These are phyloP conservation scores for Cadophora sp. DNA, from an alignment of 2,329 filamentous ascomycete species.

Conservation along the genomic window DNA sequence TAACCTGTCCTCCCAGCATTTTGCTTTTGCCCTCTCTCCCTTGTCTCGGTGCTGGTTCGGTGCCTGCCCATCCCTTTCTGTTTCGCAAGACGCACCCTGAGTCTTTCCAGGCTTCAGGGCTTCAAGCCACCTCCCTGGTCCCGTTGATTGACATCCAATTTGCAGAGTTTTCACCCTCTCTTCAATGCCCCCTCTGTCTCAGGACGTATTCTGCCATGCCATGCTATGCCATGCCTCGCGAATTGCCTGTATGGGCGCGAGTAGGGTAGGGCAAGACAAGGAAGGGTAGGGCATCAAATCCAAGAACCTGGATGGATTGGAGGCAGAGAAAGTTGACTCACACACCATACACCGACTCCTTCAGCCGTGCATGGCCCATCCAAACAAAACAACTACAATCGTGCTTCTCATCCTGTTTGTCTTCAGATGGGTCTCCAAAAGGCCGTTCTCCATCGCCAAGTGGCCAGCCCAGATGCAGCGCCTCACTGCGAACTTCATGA, in stretches of 20 bases:
- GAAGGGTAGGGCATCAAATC: conserved; percentile 15
- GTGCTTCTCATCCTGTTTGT: not conserved
- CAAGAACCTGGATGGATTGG: not conserved
- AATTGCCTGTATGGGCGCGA: conserved; percentile 8
- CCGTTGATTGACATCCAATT: conserved; percentile 22
- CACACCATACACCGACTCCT: conserved; percentile 9
- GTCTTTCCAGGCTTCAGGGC: not conserved
- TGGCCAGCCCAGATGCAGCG: conserved; percentile 3
- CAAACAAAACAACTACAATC: conserved; percentile 1
- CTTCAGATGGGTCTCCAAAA: not conserved
- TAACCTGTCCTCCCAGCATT: not conserved
- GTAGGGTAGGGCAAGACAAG: not conserved
- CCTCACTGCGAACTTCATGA: not conserved
- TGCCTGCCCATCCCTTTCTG: not conserved
- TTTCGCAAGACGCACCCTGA: not conserved
- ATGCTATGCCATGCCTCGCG: not conserved
- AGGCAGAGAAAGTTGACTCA: not conserved
- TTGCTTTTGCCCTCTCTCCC: not conserved
- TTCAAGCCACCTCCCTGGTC: conserved; percentile 26
- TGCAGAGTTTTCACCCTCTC: conserved; percentile 37
- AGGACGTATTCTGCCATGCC: conserved; percentile 8
- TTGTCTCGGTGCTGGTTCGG: not conserved
- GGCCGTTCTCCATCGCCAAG: conserved; percentile 6
- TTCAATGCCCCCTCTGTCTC: conserved; percentile 8
- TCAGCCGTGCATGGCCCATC: not conserved